phyloP scores from a whole-genome alignment of 768 basidiomycete genomes.

The Mycena leptocephala region DNA sequence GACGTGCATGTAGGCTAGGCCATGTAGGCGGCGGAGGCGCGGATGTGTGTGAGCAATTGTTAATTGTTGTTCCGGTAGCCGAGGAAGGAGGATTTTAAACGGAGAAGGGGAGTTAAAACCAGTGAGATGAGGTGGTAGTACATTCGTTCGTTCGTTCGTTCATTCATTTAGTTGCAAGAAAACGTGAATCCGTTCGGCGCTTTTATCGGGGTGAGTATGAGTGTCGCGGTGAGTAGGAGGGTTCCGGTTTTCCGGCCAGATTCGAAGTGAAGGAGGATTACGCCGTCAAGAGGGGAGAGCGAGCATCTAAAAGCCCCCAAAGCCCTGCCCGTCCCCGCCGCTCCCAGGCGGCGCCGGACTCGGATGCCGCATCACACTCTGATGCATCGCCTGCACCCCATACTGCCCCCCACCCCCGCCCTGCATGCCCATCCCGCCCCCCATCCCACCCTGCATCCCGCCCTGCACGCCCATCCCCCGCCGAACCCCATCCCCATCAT shows the following conservation, averaged over 20 bases:
- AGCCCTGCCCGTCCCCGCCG: slow-evolving; percentile 56
- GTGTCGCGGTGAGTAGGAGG: too few species aligned
- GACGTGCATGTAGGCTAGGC: neutral
- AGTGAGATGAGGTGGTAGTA: slow-evolving; percentile 13
- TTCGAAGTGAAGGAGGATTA: too few species aligned
- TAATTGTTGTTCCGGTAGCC: too few species aligned
- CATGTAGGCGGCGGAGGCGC: neutral
- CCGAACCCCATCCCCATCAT: slow-evolving; percentile 73
- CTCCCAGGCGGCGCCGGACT: slow-evolving; percentile 71
- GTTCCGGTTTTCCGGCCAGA: too few species aligned
- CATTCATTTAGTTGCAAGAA: slow-evolving; percentile 18
- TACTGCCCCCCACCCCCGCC: slow-evolving; percentile 66
- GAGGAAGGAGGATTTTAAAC: too few species aligned
- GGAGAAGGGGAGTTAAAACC: neutral
- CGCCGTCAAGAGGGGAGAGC: neutral
- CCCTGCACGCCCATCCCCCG: slow-evolving; percentile 67
- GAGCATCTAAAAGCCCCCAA: slow-evolving; percentile 54
- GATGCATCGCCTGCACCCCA: slow-evolving; percentile 84
- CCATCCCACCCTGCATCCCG: slow-evolving; percentile 43
- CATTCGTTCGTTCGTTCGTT: too few species aligned
- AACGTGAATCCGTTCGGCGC: neutral
- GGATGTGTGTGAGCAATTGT: too few species aligned
- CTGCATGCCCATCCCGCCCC: slow-evolving; percentile 37
- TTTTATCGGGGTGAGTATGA: slow-evolving; percentile 9
- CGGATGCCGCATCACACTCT: slow-evolving; percentile 88